phyloP scores from a whole-genome alignment of 2,329 filamentous ascomycete genomes.

The Epichloe glyceriae region DNA sequence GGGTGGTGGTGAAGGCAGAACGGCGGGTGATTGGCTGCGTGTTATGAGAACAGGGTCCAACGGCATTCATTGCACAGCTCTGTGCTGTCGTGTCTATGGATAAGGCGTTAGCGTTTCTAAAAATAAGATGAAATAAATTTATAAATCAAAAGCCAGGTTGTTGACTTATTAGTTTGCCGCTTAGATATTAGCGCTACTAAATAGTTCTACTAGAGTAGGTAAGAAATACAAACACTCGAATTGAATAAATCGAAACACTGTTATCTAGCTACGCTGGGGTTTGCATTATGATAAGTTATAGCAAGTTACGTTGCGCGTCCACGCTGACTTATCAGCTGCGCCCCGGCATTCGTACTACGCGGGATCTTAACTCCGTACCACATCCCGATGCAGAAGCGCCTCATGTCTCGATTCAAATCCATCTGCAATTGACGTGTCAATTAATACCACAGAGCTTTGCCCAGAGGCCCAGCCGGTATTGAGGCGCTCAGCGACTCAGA shows the following conservation, averaged over 20 bases:
- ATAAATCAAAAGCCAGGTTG: no score
- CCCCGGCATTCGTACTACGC: no score
- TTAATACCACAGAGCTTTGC: background rate
- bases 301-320: background rate
- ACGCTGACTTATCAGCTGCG: background rate
- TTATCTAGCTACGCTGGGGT: no score
- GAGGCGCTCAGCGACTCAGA: background rate
- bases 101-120: no score
- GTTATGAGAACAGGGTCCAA: background rate
- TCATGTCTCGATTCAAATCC: background rate
- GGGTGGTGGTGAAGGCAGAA: constrained; percentile 5
- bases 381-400: background rate
- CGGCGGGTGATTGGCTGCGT: constrained; percentile 5
- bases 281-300: no score
- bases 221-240: background rate
- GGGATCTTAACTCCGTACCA: background rate
- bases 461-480: background rate
- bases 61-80: background rate
- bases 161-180: no score
- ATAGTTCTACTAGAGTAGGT: background rate
- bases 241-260: background rate
- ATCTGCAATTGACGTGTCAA: background rate
- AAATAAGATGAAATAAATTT: no score
- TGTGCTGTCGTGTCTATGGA: no score
- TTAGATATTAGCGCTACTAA: no score